Conservation (phyloP, 169 alveolate species). For the Cryptosporidium tyzzeri region DNA sequence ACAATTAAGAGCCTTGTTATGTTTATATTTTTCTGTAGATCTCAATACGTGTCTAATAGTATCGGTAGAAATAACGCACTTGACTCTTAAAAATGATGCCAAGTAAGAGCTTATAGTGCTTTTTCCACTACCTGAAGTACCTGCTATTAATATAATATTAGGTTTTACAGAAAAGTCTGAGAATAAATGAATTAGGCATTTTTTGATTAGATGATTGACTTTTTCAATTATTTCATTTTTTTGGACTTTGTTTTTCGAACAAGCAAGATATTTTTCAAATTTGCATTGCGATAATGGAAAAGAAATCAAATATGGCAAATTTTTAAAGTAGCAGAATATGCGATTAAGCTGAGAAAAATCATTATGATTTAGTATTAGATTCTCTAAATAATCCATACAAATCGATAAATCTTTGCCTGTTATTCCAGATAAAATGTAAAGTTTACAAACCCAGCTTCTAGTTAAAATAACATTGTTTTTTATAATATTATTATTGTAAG, state of each 20-base stretch:
- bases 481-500: background rate
- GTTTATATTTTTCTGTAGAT: constrained; percentile 26
- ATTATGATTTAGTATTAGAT: background rate
- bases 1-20: constrained; percentile 36
- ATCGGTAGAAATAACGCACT: constrained; percentile 85
- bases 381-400: constrained; percentile 22
- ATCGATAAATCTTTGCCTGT: constrained; percentile 1
- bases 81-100: constrained; percentile 84
- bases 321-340: background rate
- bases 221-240: background rate
- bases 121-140: constrained; percentile 90
- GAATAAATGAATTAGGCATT: constrained; percentile 26
- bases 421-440: constrained; percentile 33
- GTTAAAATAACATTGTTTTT: background rate
- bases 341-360: background rate
- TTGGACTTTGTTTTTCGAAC: background rate
- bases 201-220: background rate
- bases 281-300: constrained; percentile 4
- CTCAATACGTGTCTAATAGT: constrained; percentile 85
- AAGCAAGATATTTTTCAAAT: background rate
- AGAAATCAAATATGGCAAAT: constrained; percentile 18
- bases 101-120: constrained; percentile 84
- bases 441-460: constrained; percentile 30
- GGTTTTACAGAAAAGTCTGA: constrained; percentile 75
- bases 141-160: constrained; percentile 83